Evolutionary conservation across 2,329 filamentous ascomycete species (phyloP), one percentile per base, ranked within the genome.

Genomic region (Myriangium duriaei): DNA sequence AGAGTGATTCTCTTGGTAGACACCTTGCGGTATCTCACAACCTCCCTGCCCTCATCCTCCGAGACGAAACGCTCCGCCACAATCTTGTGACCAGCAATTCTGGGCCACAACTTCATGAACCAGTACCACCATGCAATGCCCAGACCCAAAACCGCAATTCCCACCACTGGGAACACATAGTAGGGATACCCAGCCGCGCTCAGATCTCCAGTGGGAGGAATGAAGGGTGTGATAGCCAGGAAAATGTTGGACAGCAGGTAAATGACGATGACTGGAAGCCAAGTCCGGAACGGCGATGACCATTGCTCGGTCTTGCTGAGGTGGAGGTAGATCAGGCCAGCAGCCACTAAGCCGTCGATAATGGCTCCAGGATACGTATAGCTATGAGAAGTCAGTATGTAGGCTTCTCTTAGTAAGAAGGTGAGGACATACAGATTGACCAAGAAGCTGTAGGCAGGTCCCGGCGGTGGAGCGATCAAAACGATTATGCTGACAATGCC

Each of bases 391-490:
- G 69, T 47, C 4, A 65, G 62, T 34, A 72, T 60, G 51, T 69
- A 72, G 32, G 70, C 49, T 45, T 72, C 71, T 50, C 61, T 65
- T 30, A 69, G 53, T 24, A 69, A 58, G 57, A 71, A 71, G 55
- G 71, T 57, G 7, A 65, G 62, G 19, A 71, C 67, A 44, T 70
- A 68, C 32, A 62, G 55, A 47, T 71, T 70, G 52, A 71, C 59
- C 30, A 69, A 48, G 48, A 77, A 78, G 58, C 75, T 76, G 56
- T 77, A 79, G 0, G 74, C 74, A 54, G 79, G 74, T 24, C 75
- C 77, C 2, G 76, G 73, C 2, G 77, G 77, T 24, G 77, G 75
- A 0, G 74, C 76, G 2, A 81, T 60, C 55, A 81, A 77, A 49
- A 78, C 75, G 40, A 79, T 69, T 32, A 76, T 67, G 0, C 69